Evolutionary conservation across 805 yeast species (phyloP).

Genomic region (Candida awuae): DNA sequence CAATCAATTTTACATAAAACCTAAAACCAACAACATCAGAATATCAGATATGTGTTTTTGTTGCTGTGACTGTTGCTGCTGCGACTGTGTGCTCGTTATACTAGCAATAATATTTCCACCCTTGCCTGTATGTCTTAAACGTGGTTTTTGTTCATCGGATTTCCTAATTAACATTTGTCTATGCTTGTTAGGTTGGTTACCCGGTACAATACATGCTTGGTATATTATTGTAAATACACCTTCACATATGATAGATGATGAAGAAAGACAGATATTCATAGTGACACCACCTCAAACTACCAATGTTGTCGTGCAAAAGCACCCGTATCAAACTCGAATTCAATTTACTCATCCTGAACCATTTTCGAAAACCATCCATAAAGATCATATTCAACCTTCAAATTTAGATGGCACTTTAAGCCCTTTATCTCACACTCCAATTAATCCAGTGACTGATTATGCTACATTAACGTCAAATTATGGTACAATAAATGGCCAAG

Average conservation of each 20-base stretch:
- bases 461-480: not conserved
- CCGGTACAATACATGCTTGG: constrained; percentile 63
- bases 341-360: constrained; percentile 29
- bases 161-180: constrained; percentile 56
- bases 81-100: constrained; percentile 61
- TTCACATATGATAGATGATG: constrained; percentile 16
- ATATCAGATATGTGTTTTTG: constrained; percentile 24
- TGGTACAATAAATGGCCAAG: constrained; percentile 6
- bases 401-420: constrained; percentile 15
- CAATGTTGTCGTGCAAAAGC: constrained; percentile 16
- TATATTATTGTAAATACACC: constrained; percentile 57
- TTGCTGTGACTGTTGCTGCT: constrained; percentile 29
- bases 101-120: constrained; percentile 73
- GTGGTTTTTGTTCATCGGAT: constrained; percentile 69
- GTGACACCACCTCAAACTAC: constrained; percentile 17
- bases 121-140: constrained; percentile 63
- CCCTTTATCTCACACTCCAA: constrained; percentile 17
- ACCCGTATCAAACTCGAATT: constrained; percentile 21
- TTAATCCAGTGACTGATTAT: too few species aligned
- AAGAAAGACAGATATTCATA: constrained; percentile 25
- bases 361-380: constrained; percentile 15
- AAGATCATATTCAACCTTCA: constrained; percentile 1
- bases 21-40: too few species aligned
- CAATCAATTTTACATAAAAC: too few species aligned
- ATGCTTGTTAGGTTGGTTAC: constrained; percentile 56